A percentile compares a stretch with the other conserved stretches of the same genome.
Evolutionary conservation across 208 protist species (phyloP).

Genomic region (Acanthamoeba quina): DNA sequence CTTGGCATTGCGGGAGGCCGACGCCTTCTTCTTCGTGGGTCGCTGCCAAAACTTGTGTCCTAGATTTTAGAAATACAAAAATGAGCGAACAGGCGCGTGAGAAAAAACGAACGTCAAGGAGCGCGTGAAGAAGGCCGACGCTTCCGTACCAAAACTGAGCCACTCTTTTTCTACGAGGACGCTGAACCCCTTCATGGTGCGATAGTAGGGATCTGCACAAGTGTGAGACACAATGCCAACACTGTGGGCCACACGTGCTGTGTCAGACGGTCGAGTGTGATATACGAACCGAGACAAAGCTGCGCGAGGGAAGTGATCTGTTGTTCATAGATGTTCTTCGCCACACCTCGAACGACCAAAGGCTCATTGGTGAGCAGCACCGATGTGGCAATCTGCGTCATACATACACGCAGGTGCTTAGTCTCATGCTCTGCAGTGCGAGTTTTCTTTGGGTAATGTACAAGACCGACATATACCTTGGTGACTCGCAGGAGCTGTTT

Average conservation of each 20-base stretch:
- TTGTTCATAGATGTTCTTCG: slow-evolving; percentile 1
- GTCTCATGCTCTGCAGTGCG: background rate
- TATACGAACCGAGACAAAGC: slow-evolving; percentile 21
- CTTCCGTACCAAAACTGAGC: slow-evolving; percentile 86
- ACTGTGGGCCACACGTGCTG: background rate
- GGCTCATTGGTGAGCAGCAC: background rate
- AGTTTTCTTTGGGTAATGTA: background rate
- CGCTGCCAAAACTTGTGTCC: slow-evolving; percentile 28
- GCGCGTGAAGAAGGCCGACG: background rate
- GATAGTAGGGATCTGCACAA: slow-evolving; percentile 92
- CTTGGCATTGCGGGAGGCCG: background rate
- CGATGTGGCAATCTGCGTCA: slow-evolving; percentile 19
- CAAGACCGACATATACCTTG: background rate
- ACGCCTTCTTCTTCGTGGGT: slow-evolving; percentile 31
- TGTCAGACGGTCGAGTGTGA: background rate
- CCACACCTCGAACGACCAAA: slow-evolving; percentile 2
- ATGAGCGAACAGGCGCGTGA: too few species aligned
- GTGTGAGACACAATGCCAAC: background rate
- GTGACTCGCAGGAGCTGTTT: slow-evolving; percentile 25
- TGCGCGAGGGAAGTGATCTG: slow-evolving; percentile 54
- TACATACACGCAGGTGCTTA: background rate
- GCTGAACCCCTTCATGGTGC: slow-evolving; percentile 94
- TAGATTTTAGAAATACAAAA: too few species aligned
- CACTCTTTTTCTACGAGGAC: slow-evolving; percentile 95
- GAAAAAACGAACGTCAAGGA: background rate